Conservation (phyloP, 2,329 filamentous ascomycete genomes). For the Alternaria postmessia region DNA sequence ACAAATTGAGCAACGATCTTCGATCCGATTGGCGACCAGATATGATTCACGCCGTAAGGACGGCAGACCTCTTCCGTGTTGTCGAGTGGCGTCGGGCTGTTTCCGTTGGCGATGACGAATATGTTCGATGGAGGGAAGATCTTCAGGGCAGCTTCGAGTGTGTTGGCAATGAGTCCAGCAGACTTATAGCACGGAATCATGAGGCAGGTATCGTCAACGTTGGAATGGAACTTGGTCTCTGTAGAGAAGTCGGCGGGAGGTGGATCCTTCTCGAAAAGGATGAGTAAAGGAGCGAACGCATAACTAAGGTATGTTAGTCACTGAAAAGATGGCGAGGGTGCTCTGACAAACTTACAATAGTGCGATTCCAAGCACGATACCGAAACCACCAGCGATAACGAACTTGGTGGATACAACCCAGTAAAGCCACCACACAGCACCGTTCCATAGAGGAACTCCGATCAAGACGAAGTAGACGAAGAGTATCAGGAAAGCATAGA, state of each 20-base stretch:
- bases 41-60: conserved; percentile 23
- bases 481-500: conserved; percentile 47
- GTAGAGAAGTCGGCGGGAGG: conserved; percentile 25
- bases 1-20: conserved; percentile 28
- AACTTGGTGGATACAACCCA: conserved; percentile 44
- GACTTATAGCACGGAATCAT: conserved; percentile 28
- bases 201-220: conserved; percentile 36
- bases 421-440: conserved; percentile 37
- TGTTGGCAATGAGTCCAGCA: conserved; percentile 20
- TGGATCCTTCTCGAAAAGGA: conserved; percentile 46
- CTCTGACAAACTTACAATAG: conserved; percentile 36
- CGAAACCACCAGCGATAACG: conserved; percentile 52
- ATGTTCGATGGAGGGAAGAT: conserved; percentile 25
- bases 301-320: conserved; percentile 17
- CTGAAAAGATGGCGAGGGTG: conserved; percentile 39
- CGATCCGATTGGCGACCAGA: conserved; percentile 24
- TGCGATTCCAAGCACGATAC: conserved; percentile 46
- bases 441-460: conserved; percentile 57
- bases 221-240: conserved; percentile 37
- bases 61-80: conserved; percentile 27
- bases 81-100: conserved; percentile 23
- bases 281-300: conserved; percentile 42
- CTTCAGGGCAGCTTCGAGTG: conserved; percentile 24
- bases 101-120: conserved; percentile 27
- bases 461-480: conserved; percentile 59